Conservation (phyloP, 169 alveolate genomes). For the Sarcocystis neurona region DNA sequence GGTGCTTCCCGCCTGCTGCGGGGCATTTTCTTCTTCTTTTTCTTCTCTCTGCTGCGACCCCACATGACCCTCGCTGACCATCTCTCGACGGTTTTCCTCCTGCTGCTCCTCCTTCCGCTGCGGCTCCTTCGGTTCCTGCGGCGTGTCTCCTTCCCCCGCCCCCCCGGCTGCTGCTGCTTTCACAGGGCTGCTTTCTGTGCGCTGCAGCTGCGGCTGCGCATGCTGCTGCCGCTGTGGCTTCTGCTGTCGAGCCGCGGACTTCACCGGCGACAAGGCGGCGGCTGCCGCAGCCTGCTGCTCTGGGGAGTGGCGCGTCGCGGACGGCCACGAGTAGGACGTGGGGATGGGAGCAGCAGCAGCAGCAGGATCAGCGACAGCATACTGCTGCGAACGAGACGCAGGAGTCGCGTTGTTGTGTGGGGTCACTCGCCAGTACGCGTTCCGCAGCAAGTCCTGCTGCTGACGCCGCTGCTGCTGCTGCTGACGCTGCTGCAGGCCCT, state of each 20-base stretch:
- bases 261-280: neutral
- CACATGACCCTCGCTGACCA: too few relatives aligned
- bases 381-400: neutral
- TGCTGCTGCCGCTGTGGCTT: neutral
- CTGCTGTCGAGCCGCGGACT: neutral
- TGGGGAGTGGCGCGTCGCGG: neutral
- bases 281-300: neutral
- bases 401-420: neutral
- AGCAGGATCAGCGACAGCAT: neutral
- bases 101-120: neutral
- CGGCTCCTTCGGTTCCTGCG: neutral
- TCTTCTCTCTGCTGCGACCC: too few relatives aligned
- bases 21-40: too few relatives aligned
- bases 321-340: neutral
- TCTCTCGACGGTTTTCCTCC: too few relatives aligned
- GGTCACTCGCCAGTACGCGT: neutral
- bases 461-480: conserved; percentile 24
- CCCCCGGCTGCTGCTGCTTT: neutral
- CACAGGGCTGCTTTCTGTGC: neutral
- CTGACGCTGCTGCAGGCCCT: neutral
- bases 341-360: neutral
- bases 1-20: too few relatives aligned
- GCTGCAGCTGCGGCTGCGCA: neutral
- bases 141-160: neutral
- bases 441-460: neutral